These are phyloP conservation scores for Blepharisma japonicum DNA, from an alignment of 73 alveolate species.

Conservation along the genomic window DNA sequence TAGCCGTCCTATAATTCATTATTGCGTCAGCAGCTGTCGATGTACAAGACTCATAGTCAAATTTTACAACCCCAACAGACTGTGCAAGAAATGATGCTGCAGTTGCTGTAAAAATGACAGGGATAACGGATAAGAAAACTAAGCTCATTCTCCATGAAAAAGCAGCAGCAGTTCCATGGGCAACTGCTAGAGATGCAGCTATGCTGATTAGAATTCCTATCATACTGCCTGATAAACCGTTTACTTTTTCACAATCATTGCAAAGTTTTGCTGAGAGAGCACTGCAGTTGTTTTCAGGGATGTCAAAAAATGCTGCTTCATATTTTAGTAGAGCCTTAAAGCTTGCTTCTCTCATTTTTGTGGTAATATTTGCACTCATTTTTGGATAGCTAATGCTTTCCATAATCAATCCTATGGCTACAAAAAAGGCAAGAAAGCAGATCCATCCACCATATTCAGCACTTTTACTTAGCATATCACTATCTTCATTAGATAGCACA, in stretches of 20 bases:
- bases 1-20: conserved; percentile 51
- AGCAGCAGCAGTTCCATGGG: conserved; percentile 6
- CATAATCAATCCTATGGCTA: background rate
- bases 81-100: conserved; percentile 32
- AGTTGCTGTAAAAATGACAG: conserved; percentile 33
- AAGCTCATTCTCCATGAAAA: conserved; percentile 27
- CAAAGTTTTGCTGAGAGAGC: conserved; percentile 43
- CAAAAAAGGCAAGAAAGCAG: background rate
- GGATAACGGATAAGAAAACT: conserved; percentile 11
- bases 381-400: background rate
- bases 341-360: conserved; percentile 39
- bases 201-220: conserved; percentile 4
- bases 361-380: conserved; percentile 34
- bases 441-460: background rate
- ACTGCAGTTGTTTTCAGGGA: conserved; percentile 33
- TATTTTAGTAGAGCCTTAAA: conserved; percentile 32
- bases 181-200: background rate
- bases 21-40: conserved; percentile 60
- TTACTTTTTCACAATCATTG: conserved; percentile 38
- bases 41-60: conserved; percentile 36
- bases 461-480: conserved; percentile 10
- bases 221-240: conserved; percentile 20
- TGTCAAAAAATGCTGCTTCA: conserved; percentile 47
- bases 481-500: background rate
- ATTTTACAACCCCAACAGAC: conserved; percentile 14